Base-by-base conservation (phyloP, 2,329 filamentous ascomycete species). In the Pseudogymnoascus sp. region DNA sequence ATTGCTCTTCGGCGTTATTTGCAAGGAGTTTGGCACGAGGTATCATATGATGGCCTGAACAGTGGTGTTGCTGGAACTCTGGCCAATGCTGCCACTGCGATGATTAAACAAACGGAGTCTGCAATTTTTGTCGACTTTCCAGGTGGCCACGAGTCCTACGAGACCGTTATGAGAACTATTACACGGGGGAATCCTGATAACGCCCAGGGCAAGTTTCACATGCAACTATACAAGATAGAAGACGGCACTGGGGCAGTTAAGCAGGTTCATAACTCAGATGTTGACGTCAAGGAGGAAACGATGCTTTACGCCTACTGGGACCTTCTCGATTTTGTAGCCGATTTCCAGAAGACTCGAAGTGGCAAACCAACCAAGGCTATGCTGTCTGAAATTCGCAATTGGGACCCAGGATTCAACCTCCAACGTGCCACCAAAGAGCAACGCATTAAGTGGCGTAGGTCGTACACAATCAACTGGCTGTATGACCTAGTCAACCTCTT, bases 381-480 rank as follows among this genome's bases (percentile, higher is more conserved):
- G 76, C 68, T 75, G 5, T 66, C 65, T 1, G 66, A 77, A 53
- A 69, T 79, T 12, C 65, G 65, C 0, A 65, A 74, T 33, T 82
- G 78, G 80, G 68, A 79, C 61, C 77, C 78, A 5, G 65, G 68
- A 1, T 69, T 78, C 11, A 66, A 80, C 62, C 69, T 81, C 5
- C 65, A 70, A 61, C 50, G 56, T 1, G 76, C 75, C 0, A 78
- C 69, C n/a, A 69, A 75, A 8, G 69, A 76, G 4, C 67, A 81
- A 60, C 70, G 77, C 21, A 40, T 78, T 3, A 69, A 73, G 7
- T 83, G 80, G 80, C 77, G 80, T 5, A 76, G 78, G 1, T 66
- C 70, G 0, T 82, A 80, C 62, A 80, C 77, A 1, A 79, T 82
- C 64, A 80, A 78, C 64, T 81, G 79, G 79, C 74, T 83, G 0